These are phyloP conservation scores for Xylaria hypoxylon DNA, from an alignment of 2,329 filamentous ascomycete genomes.

Conservation along the genomic window DNA sequence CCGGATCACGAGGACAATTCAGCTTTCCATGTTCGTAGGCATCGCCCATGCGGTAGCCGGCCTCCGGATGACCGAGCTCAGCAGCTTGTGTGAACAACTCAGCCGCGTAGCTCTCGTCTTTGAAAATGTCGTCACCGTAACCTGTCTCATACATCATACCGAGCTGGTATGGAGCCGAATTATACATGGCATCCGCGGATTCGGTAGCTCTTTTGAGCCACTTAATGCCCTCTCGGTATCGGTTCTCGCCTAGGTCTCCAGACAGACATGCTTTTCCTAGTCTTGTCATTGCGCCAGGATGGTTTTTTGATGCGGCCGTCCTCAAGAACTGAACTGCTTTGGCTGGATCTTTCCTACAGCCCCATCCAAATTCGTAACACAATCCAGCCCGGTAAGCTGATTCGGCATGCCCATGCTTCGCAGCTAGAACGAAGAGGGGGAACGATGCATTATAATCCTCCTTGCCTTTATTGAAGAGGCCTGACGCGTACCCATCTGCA, in stretches of 20 bases:
- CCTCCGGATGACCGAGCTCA: conserved; percentile 88
- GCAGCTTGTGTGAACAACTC: conserved; percentile 95
- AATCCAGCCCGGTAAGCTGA: conserved; percentile 92
- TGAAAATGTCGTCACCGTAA: conserved; percentile 94
- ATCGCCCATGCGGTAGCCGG: conserved; percentile 90
- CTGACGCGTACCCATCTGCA: conserved; percentile 92
- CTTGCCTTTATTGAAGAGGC: conserved; percentile 94
- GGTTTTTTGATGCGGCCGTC: conserved; percentile 89
- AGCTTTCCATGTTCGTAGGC: conserved; percentile 94
- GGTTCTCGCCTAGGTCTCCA: conserved; percentile 87
- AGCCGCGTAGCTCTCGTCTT: conserved; percentile 88
- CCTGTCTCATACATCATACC: conserved; percentile 89
- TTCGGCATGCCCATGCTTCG: conserved; percentile 97
- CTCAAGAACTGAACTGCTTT: conserved; percentile 96
- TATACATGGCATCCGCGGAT: conserved; percentile 90
- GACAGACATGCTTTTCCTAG: conserved; percentile 90
- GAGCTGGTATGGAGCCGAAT: conserved; percentile 90
- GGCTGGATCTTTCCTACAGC: conserved; percentile 85
- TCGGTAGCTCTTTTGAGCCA: conserved; percentile 96
- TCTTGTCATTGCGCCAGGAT: conserved; percentile 93
- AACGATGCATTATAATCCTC: conserved; percentile 93
- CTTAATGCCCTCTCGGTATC: conserved; percentile 91
- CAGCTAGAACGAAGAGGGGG: conserved; percentile 89
- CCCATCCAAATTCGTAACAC: conserved; percentile 99
- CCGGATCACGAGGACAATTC: conserved; percentile 88